Evolutionary conservation across 2,329 filamentous ascomycete genomes (phyloP).

Genomic region (Endoconidiophora polonica): DNA sequence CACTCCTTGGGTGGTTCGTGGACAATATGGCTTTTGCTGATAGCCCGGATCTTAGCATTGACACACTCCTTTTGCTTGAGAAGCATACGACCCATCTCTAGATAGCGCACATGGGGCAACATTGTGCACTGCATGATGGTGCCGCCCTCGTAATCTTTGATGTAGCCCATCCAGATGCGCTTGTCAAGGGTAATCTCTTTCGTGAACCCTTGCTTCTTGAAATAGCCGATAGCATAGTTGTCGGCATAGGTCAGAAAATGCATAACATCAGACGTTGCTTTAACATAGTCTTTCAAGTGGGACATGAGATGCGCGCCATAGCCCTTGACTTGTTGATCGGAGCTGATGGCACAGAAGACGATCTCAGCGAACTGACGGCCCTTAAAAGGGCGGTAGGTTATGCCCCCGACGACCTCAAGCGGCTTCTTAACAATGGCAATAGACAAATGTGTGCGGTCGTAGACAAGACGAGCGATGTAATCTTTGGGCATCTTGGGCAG

Average conservation of each 20-base stretch:
- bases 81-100: constrained; percentile 83
- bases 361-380: constrained; percentile 90
- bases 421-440: constrained; percentile 97
- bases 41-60: constrained; percentile 83
- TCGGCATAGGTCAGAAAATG: constrained; percentile 97
- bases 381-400: constrained; percentile 91
- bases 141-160: constrained; percentile 97
- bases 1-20: constrained; percentile 76
- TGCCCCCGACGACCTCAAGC: constrained; percentile 86
- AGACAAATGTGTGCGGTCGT: constrained; percentile 88
- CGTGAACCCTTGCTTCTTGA: constrained; percentile 97
- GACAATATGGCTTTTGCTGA: constrained; percentile 73
- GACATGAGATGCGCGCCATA: constrained; percentile 98
- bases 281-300: constrained; percentile 95
- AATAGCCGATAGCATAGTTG: constrained; percentile 97
- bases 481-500: constrained; percentile 98
- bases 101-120: constrained; percentile 85
- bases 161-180: constrained; percentile 96
- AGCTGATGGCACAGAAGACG: constrained; percentile 94
- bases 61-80: constrained; percentile 95
- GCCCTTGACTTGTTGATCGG: constrained; percentile 95
- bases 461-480: constrained; percentile 93
- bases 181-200: constrained; percentile 92
- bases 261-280: constrained; percentile 91
- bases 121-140: constrained; percentile 99